Conservation (phyloP, 345 rosid species). For the Aethionema arabicum region DNA sequence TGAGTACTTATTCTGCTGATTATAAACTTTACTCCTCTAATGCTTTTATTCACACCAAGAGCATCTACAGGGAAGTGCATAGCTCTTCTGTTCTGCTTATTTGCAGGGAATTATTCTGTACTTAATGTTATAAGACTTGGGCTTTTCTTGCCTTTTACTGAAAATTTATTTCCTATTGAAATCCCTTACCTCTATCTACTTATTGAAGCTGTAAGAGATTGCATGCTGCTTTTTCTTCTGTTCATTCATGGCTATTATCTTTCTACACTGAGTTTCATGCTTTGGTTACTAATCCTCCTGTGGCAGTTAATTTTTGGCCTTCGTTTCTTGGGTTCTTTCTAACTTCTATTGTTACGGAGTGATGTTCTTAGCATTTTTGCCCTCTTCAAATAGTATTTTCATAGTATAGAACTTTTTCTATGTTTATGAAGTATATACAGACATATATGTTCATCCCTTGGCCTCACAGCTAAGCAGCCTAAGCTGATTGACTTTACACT, state of each 20-base stretch:
- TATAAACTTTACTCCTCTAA: slow-evolving; percentile 12
- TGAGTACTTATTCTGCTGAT: slow-evolving; percentile 14
- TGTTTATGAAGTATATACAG: slow-evolving; percentile 24
- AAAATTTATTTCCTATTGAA: slow-evolving; percentile 15
- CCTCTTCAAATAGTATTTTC: slow-evolving; percentile 19
- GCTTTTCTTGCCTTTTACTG: not conserved
- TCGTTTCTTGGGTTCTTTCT: not conserved
- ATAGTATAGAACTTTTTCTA: slow-evolving; percentile 9
- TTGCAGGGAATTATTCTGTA: slow-evolving; percentile 27
- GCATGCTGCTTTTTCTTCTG: slow-evolving; percentile 18
- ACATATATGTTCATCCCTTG: slow-evolving; percentile 16
- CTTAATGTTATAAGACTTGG: not conserved
- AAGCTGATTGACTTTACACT: slow-evolving; percentile 14
- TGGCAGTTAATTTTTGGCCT: slow-evolving; percentile 2
- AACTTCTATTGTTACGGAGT: slow-evolving; percentile 9
- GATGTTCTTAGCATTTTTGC: not conserved
- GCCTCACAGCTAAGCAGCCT: slow-evolving; percentile 6
- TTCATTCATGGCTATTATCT: slow-evolving; percentile 10
- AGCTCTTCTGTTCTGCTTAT: slow-evolving; percentile 18
- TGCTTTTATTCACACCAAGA: not conserved
- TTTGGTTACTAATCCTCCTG: not conserved
- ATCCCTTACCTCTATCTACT: not conserved
- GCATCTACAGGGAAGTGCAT: slow-evolving; percentile 5
- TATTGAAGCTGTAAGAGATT: slow-evolving; percentile 2
- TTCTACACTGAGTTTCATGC: not conserved